A percentile compares a stretch with the other conserved stretches of the same genome.
Evolutionary conservation across 495 filamentous ascomycete genomes (phyloP).

Genomic region (Lichenothelia convexa): DNA sequence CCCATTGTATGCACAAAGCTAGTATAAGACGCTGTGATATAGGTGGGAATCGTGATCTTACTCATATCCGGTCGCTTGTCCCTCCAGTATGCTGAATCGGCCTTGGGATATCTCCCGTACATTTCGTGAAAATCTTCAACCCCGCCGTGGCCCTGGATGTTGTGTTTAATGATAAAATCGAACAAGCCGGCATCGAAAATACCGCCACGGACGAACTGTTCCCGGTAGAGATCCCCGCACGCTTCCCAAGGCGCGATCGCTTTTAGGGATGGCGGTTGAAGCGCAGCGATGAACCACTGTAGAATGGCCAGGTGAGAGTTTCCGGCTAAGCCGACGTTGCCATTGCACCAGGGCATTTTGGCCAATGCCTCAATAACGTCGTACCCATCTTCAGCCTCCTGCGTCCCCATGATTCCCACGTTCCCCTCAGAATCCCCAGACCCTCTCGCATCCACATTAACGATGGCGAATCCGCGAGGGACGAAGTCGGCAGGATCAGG

Average conservation of each 20-base stretch:
- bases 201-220: slow-evolving; percentile 22
- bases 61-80: slow-evolving; percentile 2
- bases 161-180: too few relatives aligned
- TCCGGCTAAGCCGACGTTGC: slow-evolving; percentile 26
- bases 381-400: slow-evolving; percentile 27
- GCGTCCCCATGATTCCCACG: slow-evolving; percentile 24
- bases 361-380: slow-evolving; percentile 28
- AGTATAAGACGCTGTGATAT: neutral
- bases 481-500: slow-evolving; percentile 26
- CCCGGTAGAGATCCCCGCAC: slow-evolving; percentile 26
- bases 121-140: slow-evolving; percentile 5
- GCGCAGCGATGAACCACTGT: slow-evolving; percentile 23
- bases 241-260: slow-evolving; percentile 32
- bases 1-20: slow-evolving; percentile 1
- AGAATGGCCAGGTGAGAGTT: slow-evolving; percentile 23
- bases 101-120: neutral
- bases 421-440: slow-evolving; percentile 22
- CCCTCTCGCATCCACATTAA: slow-evolving; percentile 28
- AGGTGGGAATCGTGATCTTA: slow-evolving; percentile 3
- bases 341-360: slow-evolving; percentile 26
- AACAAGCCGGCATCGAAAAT: slow-evolving; percentile 3
- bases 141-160: too few relatives aligned
- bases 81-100: slow-evolving; percentile 3
- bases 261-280: slow-evolving; percentile 24
- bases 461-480: slow-evolving; percentile 25